Evolutionary conservation across 1,139 yeast species (phyloP).

Genomic region (Suhomyces bribrorum): DNA sequence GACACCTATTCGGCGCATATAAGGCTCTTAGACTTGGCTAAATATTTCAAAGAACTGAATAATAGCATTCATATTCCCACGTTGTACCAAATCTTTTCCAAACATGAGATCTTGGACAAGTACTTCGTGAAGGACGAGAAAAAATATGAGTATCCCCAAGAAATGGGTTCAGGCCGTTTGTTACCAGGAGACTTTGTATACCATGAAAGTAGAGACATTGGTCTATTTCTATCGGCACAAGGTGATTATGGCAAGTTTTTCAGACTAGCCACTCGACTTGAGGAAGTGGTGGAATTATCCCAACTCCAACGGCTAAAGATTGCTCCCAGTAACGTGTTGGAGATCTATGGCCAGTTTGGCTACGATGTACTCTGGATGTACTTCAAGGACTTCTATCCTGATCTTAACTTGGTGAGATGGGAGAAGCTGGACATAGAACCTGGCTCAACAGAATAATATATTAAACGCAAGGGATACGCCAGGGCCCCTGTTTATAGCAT

Average conservation of each 20-base stretch:
- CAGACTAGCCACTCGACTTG: not conserved
- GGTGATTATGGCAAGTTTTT: not conserved
- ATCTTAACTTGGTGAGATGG: not conserved
- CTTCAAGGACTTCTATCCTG: not conserved
- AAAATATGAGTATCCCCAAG: not conserved
- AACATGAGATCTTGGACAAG: not conserved
- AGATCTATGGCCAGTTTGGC: not conserved
- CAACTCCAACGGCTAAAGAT: not conserved
- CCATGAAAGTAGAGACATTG: not conserved
- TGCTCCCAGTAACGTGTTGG: not conserved
- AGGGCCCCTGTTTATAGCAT: no score
- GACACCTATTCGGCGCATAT: slow-evolving; percentile 8
- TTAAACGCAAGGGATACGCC: not conserved
- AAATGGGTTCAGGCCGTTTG: not conserved
- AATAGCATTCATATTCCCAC: slow-evolving; percentile 13
- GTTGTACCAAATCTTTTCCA: no score
- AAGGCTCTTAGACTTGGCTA: not conserved
- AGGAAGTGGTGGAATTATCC: not conserved
- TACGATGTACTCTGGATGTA: slow-evolving; percentile 1
- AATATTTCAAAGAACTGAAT: slow-evolving; percentile 11
- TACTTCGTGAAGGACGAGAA: not conserved
- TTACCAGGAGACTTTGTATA: slow-evolving; percentile 1
- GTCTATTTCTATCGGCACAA: not conserved
- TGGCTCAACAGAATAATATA: not conserved
- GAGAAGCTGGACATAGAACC: not conserved